A percentile compares a stretch with the other conserved stretches of the same genome.
phyloP scores from a whole-genome alignment of 345 rosid genomes.

The Nephelium lappaceum region DNA sequence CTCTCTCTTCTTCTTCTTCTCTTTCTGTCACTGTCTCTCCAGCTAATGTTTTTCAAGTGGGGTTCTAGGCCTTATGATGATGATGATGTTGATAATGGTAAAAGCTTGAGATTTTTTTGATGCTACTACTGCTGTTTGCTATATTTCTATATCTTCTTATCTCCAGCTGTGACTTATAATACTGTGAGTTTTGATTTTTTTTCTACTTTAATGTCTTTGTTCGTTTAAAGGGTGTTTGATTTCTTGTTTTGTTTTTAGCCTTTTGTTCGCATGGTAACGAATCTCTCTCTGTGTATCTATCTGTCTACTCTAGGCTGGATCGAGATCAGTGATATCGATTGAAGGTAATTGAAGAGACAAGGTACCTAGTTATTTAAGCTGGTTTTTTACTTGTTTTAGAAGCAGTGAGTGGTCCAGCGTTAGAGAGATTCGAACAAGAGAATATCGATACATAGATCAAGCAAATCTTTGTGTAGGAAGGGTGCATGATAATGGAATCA shows the following conservation, averaged over 20 bases:
- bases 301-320: neutral
- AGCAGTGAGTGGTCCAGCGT: neutral
- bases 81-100: neutral
- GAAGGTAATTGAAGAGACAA: neutral
- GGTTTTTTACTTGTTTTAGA: neutral
- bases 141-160: slow-evolving; percentile 11
- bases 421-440: neutral
- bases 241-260: neutral
- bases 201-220: slow-evolving; percentile 24
- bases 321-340: neutral
- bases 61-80: neutral
- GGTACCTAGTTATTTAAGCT: slow-evolving; percentile 18
- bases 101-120: slow-evolving; percentile 19
- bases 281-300: neutral
- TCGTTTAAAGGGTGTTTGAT: neutral
- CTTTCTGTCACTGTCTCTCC: neutral
- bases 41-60: neutral
- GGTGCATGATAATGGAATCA: slow-evolving; percentile 38
- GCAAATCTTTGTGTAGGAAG: neutral
- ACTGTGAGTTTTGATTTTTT: slow-evolving; percentile 36
- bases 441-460: neutral
- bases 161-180: slow-evolving; percentile 19
- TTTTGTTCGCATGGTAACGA: neutral
- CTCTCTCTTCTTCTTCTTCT: neutral
- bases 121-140: slow-evolving; percentile 15